Conservation (phyloP, 1,284 basidiomycete species). For the Ceratorhiza oryzae-sativae region DNA sequence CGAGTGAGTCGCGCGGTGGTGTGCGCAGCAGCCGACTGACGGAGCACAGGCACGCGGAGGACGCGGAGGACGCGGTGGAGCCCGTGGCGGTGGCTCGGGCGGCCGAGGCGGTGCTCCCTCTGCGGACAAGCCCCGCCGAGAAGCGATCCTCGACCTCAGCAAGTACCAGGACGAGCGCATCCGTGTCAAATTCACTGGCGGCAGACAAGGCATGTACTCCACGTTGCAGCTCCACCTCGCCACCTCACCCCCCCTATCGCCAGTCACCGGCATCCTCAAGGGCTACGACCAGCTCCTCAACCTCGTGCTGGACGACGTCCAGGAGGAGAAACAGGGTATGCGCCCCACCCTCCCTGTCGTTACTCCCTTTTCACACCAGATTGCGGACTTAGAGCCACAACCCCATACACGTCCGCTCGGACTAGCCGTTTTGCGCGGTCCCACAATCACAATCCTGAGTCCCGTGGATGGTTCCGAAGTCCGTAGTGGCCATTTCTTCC, state of each 20-base stretch:
- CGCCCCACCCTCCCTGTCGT: constrained; percentile 38
- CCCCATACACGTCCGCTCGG: constrained; percentile 74
- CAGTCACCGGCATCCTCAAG: constrained; percentile 92
- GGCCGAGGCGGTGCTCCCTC: constrained; percentile 6
- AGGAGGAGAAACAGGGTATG: constrained; percentile 75
- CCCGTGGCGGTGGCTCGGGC: constrained; percentile 25
- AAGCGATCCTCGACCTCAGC: constrained; percentile 94
- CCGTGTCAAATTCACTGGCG: constrained; percentile 95
- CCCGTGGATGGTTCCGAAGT: constrained; percentile 88
- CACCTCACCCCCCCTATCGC: constrained; percentile 1
- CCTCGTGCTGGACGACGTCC: constrained; percentile 90
- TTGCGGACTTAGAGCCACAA: constrained; percentile 62
- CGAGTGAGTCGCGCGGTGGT: constrained; percentile 10
- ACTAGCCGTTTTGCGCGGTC: constrained; percentile 87
- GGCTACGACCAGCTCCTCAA: constrained; percentile 98
- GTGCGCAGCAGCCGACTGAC: neutral
- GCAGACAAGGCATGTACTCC: constrained; percentile 77
- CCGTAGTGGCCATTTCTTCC: neutral
- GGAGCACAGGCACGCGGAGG: constrained; percentile 2
- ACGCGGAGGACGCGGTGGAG: constrained; percentile 47
- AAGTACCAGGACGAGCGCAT: constrained; percentile 94
- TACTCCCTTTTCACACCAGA: constrained; percentile 20
- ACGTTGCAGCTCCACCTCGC: constrained; percentile 33
- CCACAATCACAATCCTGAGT: constrained; percentile 89
- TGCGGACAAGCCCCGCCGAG: constrained; percentile 87